These are phyloP conservation scores for Neofusicoccum cordaticola DNA, from an alignment of 2,329 filamentous ascomycete genomes.

Conservation along the genomic window DNA sequence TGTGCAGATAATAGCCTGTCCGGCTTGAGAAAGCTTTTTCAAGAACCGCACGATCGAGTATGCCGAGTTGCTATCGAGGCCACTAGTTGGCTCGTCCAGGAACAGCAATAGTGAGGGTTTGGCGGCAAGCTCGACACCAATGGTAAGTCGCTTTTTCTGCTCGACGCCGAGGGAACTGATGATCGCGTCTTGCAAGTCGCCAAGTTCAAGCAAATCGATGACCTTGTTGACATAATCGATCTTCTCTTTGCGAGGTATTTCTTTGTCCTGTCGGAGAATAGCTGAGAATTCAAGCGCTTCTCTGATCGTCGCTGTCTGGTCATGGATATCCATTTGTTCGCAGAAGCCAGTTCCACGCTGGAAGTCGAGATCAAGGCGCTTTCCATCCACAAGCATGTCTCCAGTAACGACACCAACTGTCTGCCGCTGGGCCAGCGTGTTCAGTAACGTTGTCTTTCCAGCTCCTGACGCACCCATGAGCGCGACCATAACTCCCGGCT, in stretches of 20 bases:
- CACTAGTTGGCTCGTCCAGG: conserved; percentile 80
- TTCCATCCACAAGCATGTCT: conserved; percentile 65
- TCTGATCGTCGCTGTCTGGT: conserved; percentile 74
- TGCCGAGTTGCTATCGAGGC: conserved; percentile 74
- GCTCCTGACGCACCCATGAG: conserved; percentile 72
- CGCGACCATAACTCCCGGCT: conserved; percentile 71
- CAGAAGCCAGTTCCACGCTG: conserved; percentile 71
- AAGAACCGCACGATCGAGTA: conserved; percentile 75
- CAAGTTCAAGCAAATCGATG: conserved; percentile 76
- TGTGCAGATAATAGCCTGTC: conserved; percentile 71
- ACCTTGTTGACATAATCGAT: conserved; percentile 53
- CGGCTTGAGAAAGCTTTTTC: conserved; percentile 61
- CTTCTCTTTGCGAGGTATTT: conserved; percentile 7
- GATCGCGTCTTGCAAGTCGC: conserved; percentile 66
- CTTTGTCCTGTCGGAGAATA: conserved; percentile 56
- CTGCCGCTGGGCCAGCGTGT: conserved; percentile 67
- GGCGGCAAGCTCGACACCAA: conserved; percentile 79
- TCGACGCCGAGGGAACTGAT: conserved; percentile 81
- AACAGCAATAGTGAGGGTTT: conserved; percentile 77
- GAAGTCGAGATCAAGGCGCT: conserved; percentile 53
- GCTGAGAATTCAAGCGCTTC: conserved; percentile 80
- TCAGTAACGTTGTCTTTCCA: conserved; percentile 82
- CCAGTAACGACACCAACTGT: conserved; percentile 54
- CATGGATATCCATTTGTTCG: conserved; percentile 82
- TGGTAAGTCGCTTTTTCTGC: conserved; percentile 76